Percentiles rank a stretch among this genome's conserved stretches.
Evolutionary conservation across 139 green algal genomes (phyloP).

Genomic region (Chlorella sp.): DNA sequence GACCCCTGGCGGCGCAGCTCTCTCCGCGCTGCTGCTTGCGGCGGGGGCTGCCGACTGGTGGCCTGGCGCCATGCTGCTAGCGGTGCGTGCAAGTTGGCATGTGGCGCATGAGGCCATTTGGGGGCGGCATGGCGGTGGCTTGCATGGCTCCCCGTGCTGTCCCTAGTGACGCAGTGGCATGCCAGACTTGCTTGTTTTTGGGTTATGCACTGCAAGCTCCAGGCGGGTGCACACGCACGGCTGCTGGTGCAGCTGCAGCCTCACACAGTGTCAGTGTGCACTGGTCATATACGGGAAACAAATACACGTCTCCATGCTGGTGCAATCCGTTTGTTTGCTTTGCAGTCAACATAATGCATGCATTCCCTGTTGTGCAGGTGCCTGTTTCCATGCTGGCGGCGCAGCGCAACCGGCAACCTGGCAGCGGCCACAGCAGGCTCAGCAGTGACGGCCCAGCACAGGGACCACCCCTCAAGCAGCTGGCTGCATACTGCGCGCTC

Average conservation of each 20-base stretch:
- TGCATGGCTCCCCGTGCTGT: not conserved
- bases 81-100: not conserved
- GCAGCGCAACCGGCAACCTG: not conserved
- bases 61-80: conserved; percentile 12
- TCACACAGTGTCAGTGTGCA: too few relatives aligned
- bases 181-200: too few relatives aligned
- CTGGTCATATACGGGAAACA: too few relatives aligned
- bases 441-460: not conserved
- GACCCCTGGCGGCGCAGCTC: not conserved
- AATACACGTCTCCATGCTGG: too few relatives aligned
- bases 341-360: too few relatives aligned
- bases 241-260: not conserved
- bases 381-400: not conserved
- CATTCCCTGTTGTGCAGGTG: not conserved
- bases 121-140: not conserved
- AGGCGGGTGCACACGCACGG: not conserved
- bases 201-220: too few relatives aligned
- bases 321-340: too few relatives aligned
- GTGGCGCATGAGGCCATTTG: too few relatives aligned
- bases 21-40: not conserved
- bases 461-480: not conserved
- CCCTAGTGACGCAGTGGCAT: too few relatives aligned
- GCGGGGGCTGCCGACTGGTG: not conserved
- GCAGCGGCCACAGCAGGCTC: not conserved
- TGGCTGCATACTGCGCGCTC: not conserved